These are phyloP conservation scores for Primulina eburnea DNA, from an alignment of 257 asterid genomes.

Conservation along the genomic window DNA sequence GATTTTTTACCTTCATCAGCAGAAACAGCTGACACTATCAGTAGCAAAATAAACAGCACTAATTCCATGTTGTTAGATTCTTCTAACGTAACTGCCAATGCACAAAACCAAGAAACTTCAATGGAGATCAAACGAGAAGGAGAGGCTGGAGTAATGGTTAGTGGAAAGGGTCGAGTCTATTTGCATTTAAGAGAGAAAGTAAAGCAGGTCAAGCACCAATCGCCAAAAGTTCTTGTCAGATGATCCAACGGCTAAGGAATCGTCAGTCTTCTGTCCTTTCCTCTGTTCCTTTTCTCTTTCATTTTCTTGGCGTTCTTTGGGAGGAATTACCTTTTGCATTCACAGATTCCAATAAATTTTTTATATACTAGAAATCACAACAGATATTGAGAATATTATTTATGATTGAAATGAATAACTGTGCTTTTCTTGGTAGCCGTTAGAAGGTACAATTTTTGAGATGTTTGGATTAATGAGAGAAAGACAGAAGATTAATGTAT, in stretches of 20 bases:
- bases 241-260: slow-evolving; percentile 58
- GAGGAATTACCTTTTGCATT: slow-evolving; percentile 21
- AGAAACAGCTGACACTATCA: slow-evolving; percentile 55
- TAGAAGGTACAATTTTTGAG: slow-evolving; percentile 23
- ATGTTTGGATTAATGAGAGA: slow-evolving; percentile 28
- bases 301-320: slow-evolving; percentile 7
- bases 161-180: not conserved
- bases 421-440: slow-evolving; percentile 67
- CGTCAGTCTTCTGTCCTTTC: slow-evolving; percentile 35
- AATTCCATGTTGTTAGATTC: slow-evolving; percentile 32
- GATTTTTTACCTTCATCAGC: slow-evolving; percentile 66
- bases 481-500: not conserved
- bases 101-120: slow-evolving; percentile 5
- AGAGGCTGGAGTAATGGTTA: slow-evolving; percentile 14
- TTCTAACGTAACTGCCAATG: not conserved
- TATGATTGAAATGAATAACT: slow-evolving; percentile 35
- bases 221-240: slow-evolving; percentile 46
- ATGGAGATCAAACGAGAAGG: slow-evolving; percentile 1
- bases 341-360: slow-evolving; percentile 10
- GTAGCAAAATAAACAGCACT: slow-evolving; percentile 43
- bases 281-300: not conserved
- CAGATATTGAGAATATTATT: not conserved
- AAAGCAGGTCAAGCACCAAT: slow-evolving; percentile 29
- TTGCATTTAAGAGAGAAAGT: slow-evolving; percentile 32
- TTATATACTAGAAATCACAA: not conserved